A percentile compares a stretch with the other conserved stretches of the same genome.
phyloP scores from a whole-genome alignment of 2,329 filamentous ascomycete species.

The Fusarium sp. region DNA sequence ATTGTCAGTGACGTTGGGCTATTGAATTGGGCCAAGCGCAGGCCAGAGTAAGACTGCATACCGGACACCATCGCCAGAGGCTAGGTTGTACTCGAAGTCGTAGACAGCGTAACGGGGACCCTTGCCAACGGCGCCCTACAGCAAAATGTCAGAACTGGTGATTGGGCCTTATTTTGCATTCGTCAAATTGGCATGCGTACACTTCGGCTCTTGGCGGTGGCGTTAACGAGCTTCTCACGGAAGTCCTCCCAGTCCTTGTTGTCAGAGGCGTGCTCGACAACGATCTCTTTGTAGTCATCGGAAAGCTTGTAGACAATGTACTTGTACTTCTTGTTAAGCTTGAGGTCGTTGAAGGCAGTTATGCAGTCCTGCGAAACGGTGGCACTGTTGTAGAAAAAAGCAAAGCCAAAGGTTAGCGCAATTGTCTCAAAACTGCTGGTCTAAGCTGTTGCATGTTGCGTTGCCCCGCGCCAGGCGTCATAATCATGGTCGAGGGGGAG shows the following conservation, averaged over 20 bases:
- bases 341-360: constrained; percentile 81
- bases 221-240: constrained; percentile 80
- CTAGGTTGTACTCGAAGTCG: constrained; percentile 83
- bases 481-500: constrained; percentile 34
- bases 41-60: constrained; percentile 53
- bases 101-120: constrained; percentile 88
- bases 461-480: constrained; percentile 45
- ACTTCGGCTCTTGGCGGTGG: constrained; percentile 78
- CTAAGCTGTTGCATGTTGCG: constrained; percentile 23
- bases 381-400: constrained; percentile 66
- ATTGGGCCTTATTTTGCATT: background rate
- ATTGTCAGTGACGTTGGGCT: constrained; percentile 37
- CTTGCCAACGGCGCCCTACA: constrained; percentile 69
- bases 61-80: constrained; percentile 79
- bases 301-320: constrained; percentile 92
- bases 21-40: constrained; percentile 9
- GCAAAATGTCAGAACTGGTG: constrained; percentile 23
- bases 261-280: constrained; percentile 79
- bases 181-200: constrained; percentile 58
- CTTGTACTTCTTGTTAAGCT: constrained; percentile 84
- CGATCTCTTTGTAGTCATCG: constrained; percentile 85
- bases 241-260: constrained; percentile 78
- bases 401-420: constrained; percentile 45
- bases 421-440: constrained; percentile 27
- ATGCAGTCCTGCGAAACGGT: constrained; percentile 80